These are phyloP conservation scores for Trichophyton equinum DNA, from an alignment of 2,329 filamentous ascomycete species.

Conservation along the genomic window DNA sequence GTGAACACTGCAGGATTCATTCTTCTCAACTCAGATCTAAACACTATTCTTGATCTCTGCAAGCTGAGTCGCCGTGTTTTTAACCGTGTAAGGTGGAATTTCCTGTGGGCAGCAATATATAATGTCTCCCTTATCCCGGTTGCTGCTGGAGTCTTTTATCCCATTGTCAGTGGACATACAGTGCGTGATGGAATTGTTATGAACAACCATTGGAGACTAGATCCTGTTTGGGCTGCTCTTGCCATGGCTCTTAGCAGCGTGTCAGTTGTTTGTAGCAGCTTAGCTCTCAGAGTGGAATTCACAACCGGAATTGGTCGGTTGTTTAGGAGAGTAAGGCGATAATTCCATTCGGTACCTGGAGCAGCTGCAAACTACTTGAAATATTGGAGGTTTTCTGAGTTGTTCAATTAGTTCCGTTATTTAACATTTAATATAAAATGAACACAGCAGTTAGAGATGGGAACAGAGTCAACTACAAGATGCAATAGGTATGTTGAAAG, in stretches of 20 bases:
- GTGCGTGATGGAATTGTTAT: constrained; percentile 23
- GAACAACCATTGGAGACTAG: constrained; percentile 33
- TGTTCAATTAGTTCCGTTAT: too few species aligned
- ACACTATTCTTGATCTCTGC: constrained; percentile 59
- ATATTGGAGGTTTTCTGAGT: background rate
- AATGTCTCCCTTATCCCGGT: constrained; percentile 67
- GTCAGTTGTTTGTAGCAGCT: constrained; percentile 72
- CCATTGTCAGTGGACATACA: constrained; percentile 35
- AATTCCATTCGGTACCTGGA: too few species aligned
- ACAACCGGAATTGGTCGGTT: background rate
- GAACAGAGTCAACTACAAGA: too few species aligned
- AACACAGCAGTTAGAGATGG: too few species aligned
- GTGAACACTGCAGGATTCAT: constrained; percentile 74
- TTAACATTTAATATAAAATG: too few species aligned
- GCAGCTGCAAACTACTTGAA: background rate
- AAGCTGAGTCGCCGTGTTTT: constrained; percentile 61
- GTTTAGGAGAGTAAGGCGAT: background rate
- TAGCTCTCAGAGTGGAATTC: constrained; percentile 49
- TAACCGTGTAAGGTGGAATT: constrained; percentile 68
- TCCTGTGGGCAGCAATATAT: constrained; percentile 73
- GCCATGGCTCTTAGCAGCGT: constrained; percentile 91
- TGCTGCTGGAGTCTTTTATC: constrained; percentile 67
- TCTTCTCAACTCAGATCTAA: constrained; percentile 57
- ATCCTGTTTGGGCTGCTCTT: constrained; percentile 62
- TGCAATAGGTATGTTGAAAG: too few species aligned